Evolutionary conservation across 805 yeast species (phyloP).

Genomic region (Hanseniaspora lindneri): DNA sequence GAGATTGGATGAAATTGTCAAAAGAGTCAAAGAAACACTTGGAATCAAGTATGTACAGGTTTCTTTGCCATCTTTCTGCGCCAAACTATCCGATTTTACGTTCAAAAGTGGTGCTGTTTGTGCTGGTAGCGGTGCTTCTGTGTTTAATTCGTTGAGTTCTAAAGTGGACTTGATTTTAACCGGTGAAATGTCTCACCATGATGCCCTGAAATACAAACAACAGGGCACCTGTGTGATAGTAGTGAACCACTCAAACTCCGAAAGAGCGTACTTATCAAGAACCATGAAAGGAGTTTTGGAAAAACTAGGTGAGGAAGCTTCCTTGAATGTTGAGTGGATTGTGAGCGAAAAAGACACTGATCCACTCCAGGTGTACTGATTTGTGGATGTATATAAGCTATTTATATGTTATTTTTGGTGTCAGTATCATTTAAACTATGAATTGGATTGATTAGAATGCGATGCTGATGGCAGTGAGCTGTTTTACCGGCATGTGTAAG

Average conservation of each 20-base stretch:
- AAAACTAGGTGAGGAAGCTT: constrained; percentile 2
- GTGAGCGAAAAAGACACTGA: constrained; percentile 22
- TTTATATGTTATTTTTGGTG: background rate
- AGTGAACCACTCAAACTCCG: constrained; percentile 88
- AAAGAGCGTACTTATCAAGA: constrained; percentile 61
- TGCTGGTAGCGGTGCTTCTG: constrained; percentile 88
- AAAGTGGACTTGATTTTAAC: constrained; percentile 68
- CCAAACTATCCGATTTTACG: constrained; percentile 20
- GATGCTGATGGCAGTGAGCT: too few relatives aligned
- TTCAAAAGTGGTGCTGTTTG: constrained; percentile 66
- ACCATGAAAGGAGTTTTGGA: constrained; percentile 34
- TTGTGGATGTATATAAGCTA: background rate
- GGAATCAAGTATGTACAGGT: constrained; percentile 50
- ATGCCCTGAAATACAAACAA: constrained; percentile 61
- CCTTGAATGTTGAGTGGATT: background rate
- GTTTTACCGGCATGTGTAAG: too few relatives aligned
- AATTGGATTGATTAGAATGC: too few relatives aligned
- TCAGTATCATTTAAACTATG: too few relatives aligned
- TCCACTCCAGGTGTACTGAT: constrained; percentile 17
- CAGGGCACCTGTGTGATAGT: constrained; percentile 57
- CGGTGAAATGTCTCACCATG: constrained; percentile 94
- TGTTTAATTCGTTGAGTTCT: constrained; percentile 49
- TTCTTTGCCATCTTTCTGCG: constrained; percentile 30
- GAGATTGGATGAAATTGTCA: constrained; percentile 36
- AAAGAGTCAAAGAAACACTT: constrained; percentile 42